Conservation (phyloP, 2,329 filamentous ascomycete genomes). For the Fusarium albidum region DNA sequence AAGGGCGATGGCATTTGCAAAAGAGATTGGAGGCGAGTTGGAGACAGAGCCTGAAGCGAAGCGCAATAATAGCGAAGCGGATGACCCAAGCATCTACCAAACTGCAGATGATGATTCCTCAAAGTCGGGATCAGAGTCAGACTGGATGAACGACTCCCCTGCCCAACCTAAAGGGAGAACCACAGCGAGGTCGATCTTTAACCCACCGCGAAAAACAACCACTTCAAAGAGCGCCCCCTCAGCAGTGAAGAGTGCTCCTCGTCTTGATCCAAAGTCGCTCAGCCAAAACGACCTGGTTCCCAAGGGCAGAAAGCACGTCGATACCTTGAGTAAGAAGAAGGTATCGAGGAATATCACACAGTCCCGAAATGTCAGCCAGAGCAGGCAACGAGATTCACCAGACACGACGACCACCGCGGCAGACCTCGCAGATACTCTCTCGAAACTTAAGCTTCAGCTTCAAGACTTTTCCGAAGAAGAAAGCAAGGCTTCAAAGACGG, state of each 20-base stretch:
- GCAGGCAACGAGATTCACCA: neutral
- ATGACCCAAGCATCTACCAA: slow-evolving; percentile 38
- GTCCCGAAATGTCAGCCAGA: slow-evolving; percentile 9
- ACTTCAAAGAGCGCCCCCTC: neutral
- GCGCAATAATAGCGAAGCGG: slow-evolving; percentile 15
- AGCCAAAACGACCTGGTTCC: neutral
- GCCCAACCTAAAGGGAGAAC: slow-evolving; percentile 8
- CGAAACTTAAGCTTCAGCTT: slow-evolving; percentile 37
- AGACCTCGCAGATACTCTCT: slow-evolving; percentile 37
- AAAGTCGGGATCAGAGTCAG: slow-evolving; percentile 26
- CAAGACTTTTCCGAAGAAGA: slow-evolving; percentile 38
- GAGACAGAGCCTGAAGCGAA: slow-evolving; percentile 20
- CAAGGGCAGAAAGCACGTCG: neutral
- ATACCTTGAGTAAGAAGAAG: neutral
- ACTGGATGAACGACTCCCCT: slow-evolving; percentile 26
- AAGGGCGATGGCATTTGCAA: slow-evolving; percentile 15
- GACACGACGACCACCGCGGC: slow-evolving; percentile 19
- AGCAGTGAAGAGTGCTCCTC: slow-evolving; percentile 9
- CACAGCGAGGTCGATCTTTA: neutral
- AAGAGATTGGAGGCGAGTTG: slow-evolving; percentile 17
- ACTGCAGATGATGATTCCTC: slow-evolving; percentile 36
- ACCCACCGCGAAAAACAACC: neutral
- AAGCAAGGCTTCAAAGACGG: slow-evolving; percentile 2
- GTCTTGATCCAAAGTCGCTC: slow-evolving; percentile 2
- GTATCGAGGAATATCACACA: neutral